These are phyloP conservation scores for Ocimum tenuiflorum DNA, from an alignment of 257 asterid genomes.

Conservation along the genomic window DNA sequence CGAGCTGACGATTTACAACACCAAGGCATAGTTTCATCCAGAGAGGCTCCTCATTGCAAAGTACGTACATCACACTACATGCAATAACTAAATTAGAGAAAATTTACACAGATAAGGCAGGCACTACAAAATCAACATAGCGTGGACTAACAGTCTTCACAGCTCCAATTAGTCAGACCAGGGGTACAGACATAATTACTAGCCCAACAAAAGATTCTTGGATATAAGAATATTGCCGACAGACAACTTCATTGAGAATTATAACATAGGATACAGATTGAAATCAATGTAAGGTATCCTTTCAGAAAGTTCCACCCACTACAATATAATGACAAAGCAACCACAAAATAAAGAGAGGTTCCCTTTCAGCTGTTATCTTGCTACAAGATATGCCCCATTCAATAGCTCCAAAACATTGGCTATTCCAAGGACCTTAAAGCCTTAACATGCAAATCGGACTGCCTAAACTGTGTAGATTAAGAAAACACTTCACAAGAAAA, in stretches of 20 bases:
- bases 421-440: not conserved
- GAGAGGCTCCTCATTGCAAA: conserved; percentile 95
- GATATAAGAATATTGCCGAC: not conserved
- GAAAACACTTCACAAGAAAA: not conserved
- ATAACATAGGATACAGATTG: not conserved
- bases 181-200: not conserved
- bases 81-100: conserved; percentile 16
- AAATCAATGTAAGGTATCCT: not conserved
- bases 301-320: conserved; percentile 1
- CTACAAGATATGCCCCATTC: conserved; percentile 4
- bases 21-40: conserved; percentile 81
- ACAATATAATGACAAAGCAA: conserved; percentile 9
- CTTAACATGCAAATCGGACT: conserved; percentile 6
- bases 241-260: not conserved
- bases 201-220: not conserved
- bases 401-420: not conserved
- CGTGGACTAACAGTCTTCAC: not conserved
- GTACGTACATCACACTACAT: conserved; percentile 80
- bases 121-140: not conserved
- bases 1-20: conserved; percentile 59
- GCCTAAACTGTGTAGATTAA: not conserved
- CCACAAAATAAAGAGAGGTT: not conserved
- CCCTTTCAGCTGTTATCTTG: too few species aligned
- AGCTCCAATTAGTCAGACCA: not conserved
- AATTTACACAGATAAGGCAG: not conserved